phyloP scores from a whole-genome alignment of 2,329 filamentous ascomycete species.

The Colletotrichum shisoi region DNA sequence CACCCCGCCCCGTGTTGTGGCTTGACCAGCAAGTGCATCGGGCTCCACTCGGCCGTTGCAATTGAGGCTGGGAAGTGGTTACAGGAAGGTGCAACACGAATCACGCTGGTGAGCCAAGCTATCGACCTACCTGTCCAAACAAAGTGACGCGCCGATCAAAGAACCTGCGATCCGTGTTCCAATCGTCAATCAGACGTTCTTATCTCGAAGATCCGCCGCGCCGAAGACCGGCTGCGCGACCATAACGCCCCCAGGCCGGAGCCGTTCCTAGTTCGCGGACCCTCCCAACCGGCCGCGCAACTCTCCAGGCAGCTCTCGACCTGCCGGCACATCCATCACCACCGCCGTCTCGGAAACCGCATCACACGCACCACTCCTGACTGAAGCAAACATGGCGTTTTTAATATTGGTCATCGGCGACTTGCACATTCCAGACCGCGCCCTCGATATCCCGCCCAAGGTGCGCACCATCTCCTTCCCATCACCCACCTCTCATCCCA shows the following conservation, averaged over 20 bases:
- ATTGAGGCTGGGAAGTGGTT: slow-evolving; percentile 26
- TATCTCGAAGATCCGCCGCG: not conserved
- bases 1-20: slow-evolving; percentile 12
- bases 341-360: slow-evolving; percentile 2
- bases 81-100: slow-evolving; percentile 8
- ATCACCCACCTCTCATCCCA: slow-evolving; percentile 17
- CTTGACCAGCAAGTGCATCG: not conserved
- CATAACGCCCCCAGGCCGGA: not conserved
- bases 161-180: not conserved
- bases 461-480: slow-evolving; percentile 54
- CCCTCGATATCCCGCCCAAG: slow-evolving; percentile 89
- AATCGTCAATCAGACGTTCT: not conserved
- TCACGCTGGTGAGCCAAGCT: slow-evolving; percentile 14
- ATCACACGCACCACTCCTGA: not conserved
- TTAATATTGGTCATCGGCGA: slow-evolving; percentile 92
- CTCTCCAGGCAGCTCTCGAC: slow-evolving; percentile 14
- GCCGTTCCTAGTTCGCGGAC: slow-evolving; percentile 3
- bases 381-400: slow-evolving; percentile 74
- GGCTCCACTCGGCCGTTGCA: slow-evolving; percentile 21
- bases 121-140: slow-evolving; percentile 18
- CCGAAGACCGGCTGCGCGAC: not conserved
- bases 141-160: not conserved
- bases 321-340: slow-evolving; percentile 13
- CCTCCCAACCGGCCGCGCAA: slow-evolving; percentile 24
- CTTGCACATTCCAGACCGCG: slow-evolving; percentile 91